These are phyloP conservation scores for Elaphomyces granulatus DNA, from an alignment of 495 filamentous ascomycete species.

Conservation along the genomic window DNA sequence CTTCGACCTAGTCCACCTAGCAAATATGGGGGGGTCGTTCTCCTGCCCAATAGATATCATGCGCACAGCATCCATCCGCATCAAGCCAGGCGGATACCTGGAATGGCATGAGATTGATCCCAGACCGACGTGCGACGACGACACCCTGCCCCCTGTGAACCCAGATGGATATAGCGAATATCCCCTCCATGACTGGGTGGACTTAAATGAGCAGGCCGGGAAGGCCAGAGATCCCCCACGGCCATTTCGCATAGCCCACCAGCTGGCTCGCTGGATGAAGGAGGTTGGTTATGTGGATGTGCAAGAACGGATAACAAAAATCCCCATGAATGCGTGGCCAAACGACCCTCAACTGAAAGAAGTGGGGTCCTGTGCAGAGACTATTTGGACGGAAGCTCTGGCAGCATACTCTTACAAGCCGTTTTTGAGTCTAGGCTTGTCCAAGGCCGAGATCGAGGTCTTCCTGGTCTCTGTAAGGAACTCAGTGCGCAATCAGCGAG, in stretches of 20 bases:
- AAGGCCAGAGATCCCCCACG: conserved; percentile 32
- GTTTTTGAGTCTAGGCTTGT: conserved; percentile 29
- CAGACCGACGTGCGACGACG: conserved; percentile 47
- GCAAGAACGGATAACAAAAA: conserved; percentile 36
- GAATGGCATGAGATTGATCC: conserved; percentile 48
- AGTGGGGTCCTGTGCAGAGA: conserved; percentile 31
- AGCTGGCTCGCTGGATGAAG: conserved; percentile 40
- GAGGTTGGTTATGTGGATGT: conserved; percentile 52
- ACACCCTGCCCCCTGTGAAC: conserved; percentile 36
- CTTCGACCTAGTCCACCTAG: conserved; percentile 35
- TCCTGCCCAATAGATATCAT: conserved; percentile 28
- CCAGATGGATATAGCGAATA: conserved; percentile 28
- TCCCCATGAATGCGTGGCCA: conserved; percentile 48
- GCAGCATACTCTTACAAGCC: conserved; percentile 35
- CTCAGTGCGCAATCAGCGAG: conserved; percentile 34
- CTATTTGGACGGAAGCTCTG: conserved; percentile 28
- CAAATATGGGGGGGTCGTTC: conserved; percentile 29
- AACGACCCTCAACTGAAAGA: conserved; percentile 37
- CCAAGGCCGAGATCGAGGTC: conserved; percentile 38
- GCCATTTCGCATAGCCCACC: conserved; percentile 37
- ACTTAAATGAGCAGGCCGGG: conserved; percentile 34
- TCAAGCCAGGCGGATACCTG: conserved; percentile 50
- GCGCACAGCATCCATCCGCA: conserved; percentile 30
- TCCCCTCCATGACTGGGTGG: conserved; percentile 38
- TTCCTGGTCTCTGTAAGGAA: conserved; percentile 45